Percentiles rank a stretch among this genome's conserved stretches.
These are phyloP conservation scores for Erodium texanum DNA, from an alignment of 441 rosid genomes.

Conservation along the genomic window DNA sequence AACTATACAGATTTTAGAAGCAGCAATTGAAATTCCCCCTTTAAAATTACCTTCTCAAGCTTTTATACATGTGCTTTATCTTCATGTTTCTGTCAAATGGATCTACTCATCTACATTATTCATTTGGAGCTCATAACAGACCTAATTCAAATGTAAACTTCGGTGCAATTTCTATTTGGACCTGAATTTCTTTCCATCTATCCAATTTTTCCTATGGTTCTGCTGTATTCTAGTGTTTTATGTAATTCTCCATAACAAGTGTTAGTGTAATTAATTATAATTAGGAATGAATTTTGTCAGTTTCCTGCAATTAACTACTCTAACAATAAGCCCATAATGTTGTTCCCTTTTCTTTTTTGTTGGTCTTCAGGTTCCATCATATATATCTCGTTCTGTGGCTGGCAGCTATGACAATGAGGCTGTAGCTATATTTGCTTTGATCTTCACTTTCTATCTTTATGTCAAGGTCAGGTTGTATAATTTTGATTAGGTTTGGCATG, in stretches of 20 bases:
- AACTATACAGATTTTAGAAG: not conserved
- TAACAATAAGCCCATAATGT: constrained; percentile 3
- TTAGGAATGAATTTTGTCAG: no score
- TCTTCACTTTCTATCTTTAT: constrained; percentile 90
- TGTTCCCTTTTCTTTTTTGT: constrained; percentile 9
- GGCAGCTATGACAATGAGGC: constrained; percentile 99
- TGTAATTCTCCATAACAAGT: not conserved
- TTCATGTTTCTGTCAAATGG: not conserved
- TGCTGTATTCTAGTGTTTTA: not conserved
- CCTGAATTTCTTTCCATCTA: constrained; percentile 2
- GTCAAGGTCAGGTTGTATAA: constrained; percentile 52
- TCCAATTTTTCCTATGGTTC: not conserved
- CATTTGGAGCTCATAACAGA: not conserved
- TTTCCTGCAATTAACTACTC: no score
- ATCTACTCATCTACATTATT: constrained; percentile 1
- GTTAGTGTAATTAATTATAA: no score
- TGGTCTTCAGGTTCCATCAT: constrained; percentile 81
- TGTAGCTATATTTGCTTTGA: constrained; percentile 96
- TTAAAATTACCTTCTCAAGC: not conserved
- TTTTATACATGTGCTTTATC: constrained; percentile 1
- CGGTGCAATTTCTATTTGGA: not conserved
- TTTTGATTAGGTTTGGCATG: not conserved
- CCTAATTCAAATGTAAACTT: not conserved
- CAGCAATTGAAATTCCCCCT: not conserved
- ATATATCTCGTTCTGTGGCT: constrained; percentile 95